Evolutionary conservation across 2,329 filamentous ascomycete genomes (phyloP).

Genomic region (Diaporthe ampelina): DNA sequence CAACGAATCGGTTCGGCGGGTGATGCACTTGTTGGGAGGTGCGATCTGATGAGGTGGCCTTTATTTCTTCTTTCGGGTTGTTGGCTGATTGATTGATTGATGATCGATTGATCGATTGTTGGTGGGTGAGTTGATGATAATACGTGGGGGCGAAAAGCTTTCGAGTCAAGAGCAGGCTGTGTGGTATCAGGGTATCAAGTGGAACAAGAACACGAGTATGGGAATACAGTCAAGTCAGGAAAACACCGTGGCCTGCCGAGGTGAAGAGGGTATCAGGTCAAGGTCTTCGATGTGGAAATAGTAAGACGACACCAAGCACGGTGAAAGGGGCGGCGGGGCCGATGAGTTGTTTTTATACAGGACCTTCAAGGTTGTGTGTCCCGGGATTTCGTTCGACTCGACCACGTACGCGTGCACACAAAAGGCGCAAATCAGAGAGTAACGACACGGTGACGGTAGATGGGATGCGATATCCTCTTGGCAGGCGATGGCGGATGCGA

Average conservation of each 20-base stretch:
- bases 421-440: neutral
- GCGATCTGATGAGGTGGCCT: neutral
- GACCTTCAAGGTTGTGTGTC: slow-evolving; percentile 7
- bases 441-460: neutral
- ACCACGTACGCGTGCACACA: neutral
- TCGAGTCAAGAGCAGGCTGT: neutral
- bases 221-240: slow-evolving; percentile 11
- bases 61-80: neutral
- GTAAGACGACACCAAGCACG: slow-evolving; percentile 2
- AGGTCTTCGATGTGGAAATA: slow-evolving; percentile 10
- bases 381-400: neutral
- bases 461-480: slow-evolving; percentile 16
- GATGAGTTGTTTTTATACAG: slow-evolving; percentile 30
- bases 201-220: neutral
- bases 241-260: slow-evolving; percentile 34
- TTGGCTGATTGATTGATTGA: neutral
- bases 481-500: slow-evolving; percentile 28
- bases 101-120: neutral
- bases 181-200: slow-evolving; percentile 33
- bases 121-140: neutral
- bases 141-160: neutral
- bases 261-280: slow-evolving; percentile 14
- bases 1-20: neutral
- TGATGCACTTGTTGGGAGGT: slow-evolving; percentile 29
- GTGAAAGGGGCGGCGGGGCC: slow-evolving; percentile 15